A percentile compares a stretch with the other conserved stretches of the same genome.
Evolutionary conservation across 163 green algal species (phyloP).

Genomic region (Prototheca wickerhamii): DNA sequence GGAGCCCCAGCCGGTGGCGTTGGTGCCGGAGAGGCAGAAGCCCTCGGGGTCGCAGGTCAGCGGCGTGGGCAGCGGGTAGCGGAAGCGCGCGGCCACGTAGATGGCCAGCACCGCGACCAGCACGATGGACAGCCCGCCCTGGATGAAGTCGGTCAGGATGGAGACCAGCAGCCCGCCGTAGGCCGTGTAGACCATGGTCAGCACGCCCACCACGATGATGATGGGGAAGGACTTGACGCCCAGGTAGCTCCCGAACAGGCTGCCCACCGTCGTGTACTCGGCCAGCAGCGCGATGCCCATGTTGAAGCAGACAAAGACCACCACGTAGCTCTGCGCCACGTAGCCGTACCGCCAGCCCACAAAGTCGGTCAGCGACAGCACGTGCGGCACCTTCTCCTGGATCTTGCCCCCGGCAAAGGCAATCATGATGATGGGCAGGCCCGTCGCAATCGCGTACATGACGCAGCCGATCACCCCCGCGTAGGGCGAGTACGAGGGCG

Average conservation of each 20-base stretch:
- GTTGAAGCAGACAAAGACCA: slow-evolving; percentile 51
- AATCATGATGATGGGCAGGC: slow-evolving; percentile 58
- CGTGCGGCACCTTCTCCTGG: slow-evolving; percentile 35
- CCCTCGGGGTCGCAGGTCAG: slow-evolving; percentile 20
- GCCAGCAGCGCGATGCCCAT: slow-evolving; percentile 55
- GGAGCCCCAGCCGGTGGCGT: slow-evolving; percentile 38
- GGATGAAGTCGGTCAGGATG: slow-evolving; percentile 60
- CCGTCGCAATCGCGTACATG: slow-evolving; percentile 56
- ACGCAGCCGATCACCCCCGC: slow-evolving; percentile 53
- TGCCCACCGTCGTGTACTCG: slow-evolving; percentile 59
- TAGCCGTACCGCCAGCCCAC: slow-evolving; percentile 38
- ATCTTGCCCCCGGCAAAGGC: slow-evolving; percentile 39
- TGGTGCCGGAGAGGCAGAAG: slow-evolving; percentile 22
- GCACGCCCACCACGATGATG: slow-evolving; percentile 48
- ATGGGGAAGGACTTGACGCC: slow-evolving; percentile 43
- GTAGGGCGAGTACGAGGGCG: slow-evolving; percentile 47
- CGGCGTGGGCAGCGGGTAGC: slow-evolving; percentile 19
- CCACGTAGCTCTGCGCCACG: slow-evolving; percentile 31
- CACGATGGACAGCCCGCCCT: slow-evolving; percentile 26
- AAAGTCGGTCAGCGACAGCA: slow-evolving; percentile 56
- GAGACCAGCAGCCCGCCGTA: slow-evolving; percentile 57
- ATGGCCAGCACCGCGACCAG: slow-evolving; percentile 44
- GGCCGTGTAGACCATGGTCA: slow-evolving; percentile 51
- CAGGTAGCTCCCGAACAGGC: slow-evolving; percentile 57
- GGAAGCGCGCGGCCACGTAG: slow-evolving; percentile 52